These are phyloP conservation scores for Globisporangium takayamanum DNA, from an alignment of 352 stramenopile species.

Conservation along the genomic window DNA sequence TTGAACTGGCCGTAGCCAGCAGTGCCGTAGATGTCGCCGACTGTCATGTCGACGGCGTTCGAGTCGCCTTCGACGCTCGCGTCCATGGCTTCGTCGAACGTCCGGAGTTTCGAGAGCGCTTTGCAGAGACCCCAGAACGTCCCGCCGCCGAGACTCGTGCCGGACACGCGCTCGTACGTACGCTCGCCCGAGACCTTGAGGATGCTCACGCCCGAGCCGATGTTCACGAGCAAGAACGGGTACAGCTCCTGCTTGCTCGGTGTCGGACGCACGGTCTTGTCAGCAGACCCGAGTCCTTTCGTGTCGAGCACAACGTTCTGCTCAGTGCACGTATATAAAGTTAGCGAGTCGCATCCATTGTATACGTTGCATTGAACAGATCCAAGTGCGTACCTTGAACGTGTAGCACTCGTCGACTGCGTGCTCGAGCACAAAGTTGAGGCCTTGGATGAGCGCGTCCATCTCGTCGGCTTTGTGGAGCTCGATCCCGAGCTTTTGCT, in stretches of 20 bases:
- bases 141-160: constrained; percentile 95
- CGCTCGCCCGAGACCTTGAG: constrained; percentile 87
- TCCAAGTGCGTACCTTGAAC: constrained; percentile 59
- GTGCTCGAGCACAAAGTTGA: constrained; percentile 94
- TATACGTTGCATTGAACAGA: background rate
- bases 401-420: constrained; percentile 95
- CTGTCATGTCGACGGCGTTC: constrained; percentile 91
- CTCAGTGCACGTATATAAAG: background rate
- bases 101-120: constrained; percentile 85
- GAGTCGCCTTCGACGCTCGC: constrained; percentile 60
- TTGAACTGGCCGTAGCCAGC: constrained; percentile 87
- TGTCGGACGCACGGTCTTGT: constrained; percentile 59
- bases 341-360: background rate
- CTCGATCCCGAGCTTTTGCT: constrained; percentile 88
- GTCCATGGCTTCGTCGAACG: constrained; percentile 76
- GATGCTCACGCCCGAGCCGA: constrained; percentile 97
- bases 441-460: constrained; percentile 93
- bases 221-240: constrained; percentile 97
- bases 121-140: constrained; percentile 96
- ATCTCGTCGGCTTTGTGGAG: constrained; percentile 95
- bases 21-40: constrained; percentile 97
- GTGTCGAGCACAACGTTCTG: constrained; percentile 56
- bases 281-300: constrained; percentile 43
- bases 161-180: constrained; percentile 94
- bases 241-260: constrained; percentile 63